Evolutionary conservation across 106 monocot species (phyloP).

Genomic region (Agapanthus africanus): DNA sequence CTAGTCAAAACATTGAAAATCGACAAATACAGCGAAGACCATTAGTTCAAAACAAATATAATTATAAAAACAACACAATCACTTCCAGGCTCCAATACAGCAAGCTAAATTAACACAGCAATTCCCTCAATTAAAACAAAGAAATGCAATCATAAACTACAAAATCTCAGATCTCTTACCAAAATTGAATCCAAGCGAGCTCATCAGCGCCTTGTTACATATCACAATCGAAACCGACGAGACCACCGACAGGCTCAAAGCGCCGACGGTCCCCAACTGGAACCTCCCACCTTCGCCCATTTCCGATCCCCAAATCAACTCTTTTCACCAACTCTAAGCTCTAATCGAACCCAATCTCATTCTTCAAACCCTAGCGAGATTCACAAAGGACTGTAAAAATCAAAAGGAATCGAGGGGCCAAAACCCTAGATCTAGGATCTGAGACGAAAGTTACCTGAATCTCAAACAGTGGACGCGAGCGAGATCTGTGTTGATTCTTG

Average conservation of each 20-base stretch:
- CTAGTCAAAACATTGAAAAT: neutral
- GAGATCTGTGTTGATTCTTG: neutral
- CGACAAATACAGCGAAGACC: neutral
- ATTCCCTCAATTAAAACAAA: neutral
- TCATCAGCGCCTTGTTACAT: slow-evolving; percentile 50
- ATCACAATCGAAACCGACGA: slow-evolving; percentile 54
- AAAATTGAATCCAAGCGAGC: slow-evolving; percentile 42
- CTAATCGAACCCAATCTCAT: neutral
- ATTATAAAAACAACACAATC: neutral
- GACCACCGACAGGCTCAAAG: slow-evolving; percentile 41
- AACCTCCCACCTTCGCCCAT: slow-evolving; percentile 31
- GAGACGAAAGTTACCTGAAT: neutral
- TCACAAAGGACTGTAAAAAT: neutral
- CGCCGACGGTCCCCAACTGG: slow-evolving; percentile 39
- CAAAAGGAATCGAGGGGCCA: neutral
- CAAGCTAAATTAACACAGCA: neutral
- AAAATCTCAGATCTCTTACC: slow-evolving; percentile 31
- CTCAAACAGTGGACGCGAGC: neutral
- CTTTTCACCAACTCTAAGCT: neutral
- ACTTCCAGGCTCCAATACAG: too few species aligned
- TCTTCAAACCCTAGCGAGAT: neutral
- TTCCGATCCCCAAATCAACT: neutral
- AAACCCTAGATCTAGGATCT: slow-evolving; percentile 1
- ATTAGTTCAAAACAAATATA: neutral
- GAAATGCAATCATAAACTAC: neutral